These are phyloP conservation scores for Penicillium sp. DNA, from an alignment of 2,329 filamentous ascomycete species.

Conservation along the genomic window DNA sequence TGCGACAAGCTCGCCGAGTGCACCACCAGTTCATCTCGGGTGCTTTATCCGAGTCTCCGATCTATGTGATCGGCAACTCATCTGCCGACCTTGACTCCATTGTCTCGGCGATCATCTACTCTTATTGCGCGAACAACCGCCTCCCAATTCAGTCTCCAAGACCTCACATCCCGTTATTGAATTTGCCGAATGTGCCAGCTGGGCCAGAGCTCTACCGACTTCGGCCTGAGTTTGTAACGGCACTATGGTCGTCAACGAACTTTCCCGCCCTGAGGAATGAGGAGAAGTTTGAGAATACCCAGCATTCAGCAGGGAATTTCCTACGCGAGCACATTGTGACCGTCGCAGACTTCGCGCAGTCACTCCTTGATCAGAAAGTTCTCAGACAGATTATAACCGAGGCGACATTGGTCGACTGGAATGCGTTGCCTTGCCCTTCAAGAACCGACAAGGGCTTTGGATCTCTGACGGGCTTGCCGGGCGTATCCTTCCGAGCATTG, in stretches of 20 bases:
- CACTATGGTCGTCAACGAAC: slow-evolving; percentile 53
- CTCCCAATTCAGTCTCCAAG: slow-evolving; percentile 38
- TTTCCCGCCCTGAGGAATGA: slow-evolving; percentile 16
- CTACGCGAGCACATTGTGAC: slow-evolving; percentile 42
- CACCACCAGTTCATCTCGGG: slow-evolving; percentile 31
- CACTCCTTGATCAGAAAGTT: slow-evolving; percentile 13
- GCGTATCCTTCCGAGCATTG: slow-evolving; percentile 43
- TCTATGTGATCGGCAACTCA: slow-evolving; percentile 47
- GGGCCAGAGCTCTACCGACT: slow-evolving; percentile 53
- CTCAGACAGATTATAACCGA: slow-evolving; percentile 20
- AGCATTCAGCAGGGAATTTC: slow-evolving; percentile 24
- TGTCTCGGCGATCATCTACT: slow-evolving; percentile 61
- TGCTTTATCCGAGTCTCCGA: slow-evolving; percentile 25
- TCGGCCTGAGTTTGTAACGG: slow-evolving; percentile 60
- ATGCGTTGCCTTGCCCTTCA: slow-evolving; percentile 44
- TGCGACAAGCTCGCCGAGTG: slow-evolving; percentile 33
- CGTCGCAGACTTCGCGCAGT: slow-evolving; percentile 39
- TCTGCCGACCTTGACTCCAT: slow-evolving; percentile 65
- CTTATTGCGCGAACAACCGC: slow-evolving; percentile 56
- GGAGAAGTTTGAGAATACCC: slow-evolving; percentile 26
- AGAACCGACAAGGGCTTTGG: slow-evolving; percentile 51
- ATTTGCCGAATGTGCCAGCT: slow-evolving; percentile 51
- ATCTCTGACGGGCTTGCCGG: slow-evolving; percentile 49
- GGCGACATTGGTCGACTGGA: slow-evolving; percentile 48
- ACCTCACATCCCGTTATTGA: slow-evolving; percentile 60